Base-by-base conservation (phyloP, 257 asterid genomes). In the Nicotiana obtusifolia region DNA sequence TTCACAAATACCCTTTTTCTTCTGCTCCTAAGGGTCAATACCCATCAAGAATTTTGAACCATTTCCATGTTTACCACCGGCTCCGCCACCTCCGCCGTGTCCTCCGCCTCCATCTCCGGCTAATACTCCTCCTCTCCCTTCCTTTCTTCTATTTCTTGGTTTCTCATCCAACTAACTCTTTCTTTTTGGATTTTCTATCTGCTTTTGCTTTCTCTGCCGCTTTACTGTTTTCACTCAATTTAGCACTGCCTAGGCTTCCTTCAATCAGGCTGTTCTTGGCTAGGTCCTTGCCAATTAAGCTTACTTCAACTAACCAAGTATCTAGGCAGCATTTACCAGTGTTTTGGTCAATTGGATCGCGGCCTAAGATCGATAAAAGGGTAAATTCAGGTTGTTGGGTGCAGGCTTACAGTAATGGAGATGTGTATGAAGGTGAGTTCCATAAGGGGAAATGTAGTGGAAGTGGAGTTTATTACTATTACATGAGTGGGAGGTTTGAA, bases 341-440 rank as follows among this genome's bases (percentile, higher is more conserved):
- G 28, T 91, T 93, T 84, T 95, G 98, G 99, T 92, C 99, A 0
- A 95, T 95, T 28, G 98, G 99, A 49, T 89, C 97, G 1, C 81
- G 93, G 56, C 88, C 86, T 0, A 92, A 95, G 82, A 77, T 86
- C 0, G 98, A 93, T 77, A 93, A 91, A 15, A 89, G 84, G 85
- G 81, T 87, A 0, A 89, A 90, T 62, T 93, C 98, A 0, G 99
- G 98, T 71, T 92, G 89, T 80, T 90, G 82, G 84, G 98, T 93
- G 80, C 95, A 93, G 85, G 97, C 97, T 0, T 95, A 90, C 49
- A 89, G 93, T 84, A 95, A 93, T 44, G 98, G 99, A 60, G 99
- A 95, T 88, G 98, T 95, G 53, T 95, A 93, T 15, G 99, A 95
- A 89, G 98, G 99, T 5, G 99, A 95, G 88, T 95, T 91, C 84